These are phyloP conservation scores for Amborella trichopoda DNA, from an alignment of 164 flowering plant species.

Conservation along the genomic window DNA sequence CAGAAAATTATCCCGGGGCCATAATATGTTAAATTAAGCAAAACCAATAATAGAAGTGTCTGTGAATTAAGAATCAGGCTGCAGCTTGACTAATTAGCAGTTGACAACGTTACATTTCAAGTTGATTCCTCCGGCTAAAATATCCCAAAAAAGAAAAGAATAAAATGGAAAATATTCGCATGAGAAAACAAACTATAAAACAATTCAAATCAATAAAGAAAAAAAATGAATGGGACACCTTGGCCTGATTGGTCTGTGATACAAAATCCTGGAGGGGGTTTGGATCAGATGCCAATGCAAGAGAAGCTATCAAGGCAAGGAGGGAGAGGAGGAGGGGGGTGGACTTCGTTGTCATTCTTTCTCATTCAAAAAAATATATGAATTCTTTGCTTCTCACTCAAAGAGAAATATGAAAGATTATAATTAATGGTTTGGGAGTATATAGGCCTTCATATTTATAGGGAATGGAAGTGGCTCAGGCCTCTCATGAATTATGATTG, in stretches of 20 bases:
- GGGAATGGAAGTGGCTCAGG: no score
- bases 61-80: no score
- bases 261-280: constrained; percentile 6
- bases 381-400: no score
- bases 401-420: no score
- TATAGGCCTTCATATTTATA: no score
- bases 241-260: background rate
- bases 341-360: background rate
- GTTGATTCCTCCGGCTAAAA: background rate
- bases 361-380: no score
- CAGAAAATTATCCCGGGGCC: background rate
- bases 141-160: background rate
- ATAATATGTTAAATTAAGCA: no score
- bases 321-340: background rate
- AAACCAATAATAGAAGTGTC: no score
- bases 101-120: background rate
- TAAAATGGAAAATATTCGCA: background rate
- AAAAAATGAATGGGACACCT: background rate
- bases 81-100: background rate
- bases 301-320: background rate
- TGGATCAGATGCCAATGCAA: constrained; percentile 2
- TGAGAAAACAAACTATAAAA: background rate
- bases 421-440: no score
- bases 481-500: no score
- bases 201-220: background rate